Conservation (phyloP, 371 early-diverging fungal genomes). For the Saksenaea oblongispora region DNA sequence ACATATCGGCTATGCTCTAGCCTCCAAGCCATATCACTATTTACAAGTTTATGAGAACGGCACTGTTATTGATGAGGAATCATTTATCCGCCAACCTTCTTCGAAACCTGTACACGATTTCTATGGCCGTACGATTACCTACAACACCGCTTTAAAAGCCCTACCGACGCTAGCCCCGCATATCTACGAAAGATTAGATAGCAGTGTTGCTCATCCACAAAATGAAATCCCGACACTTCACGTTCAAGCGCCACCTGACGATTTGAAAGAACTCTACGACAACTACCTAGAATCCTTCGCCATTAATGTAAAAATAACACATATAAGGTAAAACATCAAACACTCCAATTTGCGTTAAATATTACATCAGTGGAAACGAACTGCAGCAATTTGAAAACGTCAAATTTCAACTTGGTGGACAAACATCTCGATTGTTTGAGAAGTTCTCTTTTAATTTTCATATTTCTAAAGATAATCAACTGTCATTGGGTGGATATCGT, state of each 20-base stretch:
- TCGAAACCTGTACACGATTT: slow-evolving; percentile 20
- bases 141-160: neutral
- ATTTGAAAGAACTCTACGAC: slow-evolving; percentile 17
- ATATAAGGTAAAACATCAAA: slow-evolving; percentile 22
- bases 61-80: slow-evolving; percentile 19
- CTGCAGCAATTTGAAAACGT: slow-evolving; percentile 12
- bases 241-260: slow-evolving; percentile 14
- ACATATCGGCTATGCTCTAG: slow-evolving; percentile 19
- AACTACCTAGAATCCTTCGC: slow-evolving; percentile 27
- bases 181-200: slow-evolving; percentile 6
- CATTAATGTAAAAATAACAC: slow-evolving; percentile 28
- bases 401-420: slow-evolving; percentile 28
- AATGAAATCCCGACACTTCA: slow-evolving; percentile 35
- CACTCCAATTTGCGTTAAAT: too few relatives aligned
- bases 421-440: slow-evolving; percentile 34
- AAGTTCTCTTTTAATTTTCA: slow-evolving; percentile 33
- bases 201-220: slow-evolving; percentile 15
- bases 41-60: slow-evolving; percentile 14
- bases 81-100: neutral
- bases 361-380: neutral
- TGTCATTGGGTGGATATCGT: slow-evolving; percentile 25
- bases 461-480: slow-evolving; percentile 15
- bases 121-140: slow-evolving; percentile 13
- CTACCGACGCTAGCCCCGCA: neutral
- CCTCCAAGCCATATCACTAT: slow-evolving; percentile 22